A percentile compares a stretch with the other conserved stretches of the same genome.
phyloP scores from a whole-genome alignment of 2,329 filamentous ascomycete genomes.

The Ascochyta lentis region DNA sequence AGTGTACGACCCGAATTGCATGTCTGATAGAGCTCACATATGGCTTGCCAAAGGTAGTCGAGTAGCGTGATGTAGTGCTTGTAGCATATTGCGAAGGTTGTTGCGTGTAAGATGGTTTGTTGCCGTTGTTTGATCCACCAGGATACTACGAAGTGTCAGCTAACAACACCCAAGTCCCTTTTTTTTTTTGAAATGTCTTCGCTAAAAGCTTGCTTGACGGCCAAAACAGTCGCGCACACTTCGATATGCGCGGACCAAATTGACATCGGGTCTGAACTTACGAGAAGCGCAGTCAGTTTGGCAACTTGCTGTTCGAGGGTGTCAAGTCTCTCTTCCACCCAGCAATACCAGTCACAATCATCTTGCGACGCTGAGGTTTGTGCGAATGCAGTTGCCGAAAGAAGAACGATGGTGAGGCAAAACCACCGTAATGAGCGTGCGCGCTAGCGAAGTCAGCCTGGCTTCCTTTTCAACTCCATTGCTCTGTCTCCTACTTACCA shows the following conservation, averaged over 20 bases:
- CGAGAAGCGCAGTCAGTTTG: conserved; percentile 5
- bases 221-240: not conserved
- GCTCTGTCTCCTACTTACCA: conserved; percentile 9
- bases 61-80: conserved; percentile 3
- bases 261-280: not conserved
- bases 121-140: not conserved
- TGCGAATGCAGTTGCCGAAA: conserved; percentile 14
- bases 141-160: not conserved
- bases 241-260: not conserved
- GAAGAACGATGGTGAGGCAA: conserved; percentile 11
- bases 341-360: conserved; percentile 16
- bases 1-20: not conserved
- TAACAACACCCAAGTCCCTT: not conserved
- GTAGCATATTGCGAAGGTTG: conserved; percentile 1
- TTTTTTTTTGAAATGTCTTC: not conserved
- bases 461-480: not conserved
- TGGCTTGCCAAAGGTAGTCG: conserved; percentile 11
- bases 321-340: conserved; percentile 9
- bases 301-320: conserved; percentile 5
- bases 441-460: conserved; percentile 15
- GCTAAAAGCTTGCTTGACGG: not conserved
- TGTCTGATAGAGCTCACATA: conserved; percentile 2
- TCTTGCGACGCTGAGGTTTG: not conserved
- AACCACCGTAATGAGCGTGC: conserved; percentile 17
- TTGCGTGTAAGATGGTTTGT: not conserved